phyloP scores from a whole-genome alignment of 768 basidiomycete species.

The Terana coerulea region DNA sequence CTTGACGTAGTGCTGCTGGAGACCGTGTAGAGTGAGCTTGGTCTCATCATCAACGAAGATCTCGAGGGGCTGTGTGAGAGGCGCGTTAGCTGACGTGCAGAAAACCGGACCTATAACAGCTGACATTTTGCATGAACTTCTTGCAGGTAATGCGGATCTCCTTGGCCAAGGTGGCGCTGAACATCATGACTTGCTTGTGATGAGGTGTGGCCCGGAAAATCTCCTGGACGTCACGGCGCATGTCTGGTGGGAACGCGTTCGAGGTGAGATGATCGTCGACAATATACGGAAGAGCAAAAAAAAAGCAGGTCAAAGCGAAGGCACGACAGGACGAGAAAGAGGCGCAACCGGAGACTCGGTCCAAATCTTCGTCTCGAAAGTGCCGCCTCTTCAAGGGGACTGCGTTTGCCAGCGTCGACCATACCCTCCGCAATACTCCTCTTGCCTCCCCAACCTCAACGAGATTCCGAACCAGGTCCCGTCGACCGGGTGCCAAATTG shows the following conservation, averaged over 20 bases:
- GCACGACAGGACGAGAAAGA: neutral
- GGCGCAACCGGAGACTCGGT: neutral
- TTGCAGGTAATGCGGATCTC: slow-evolving; percentile 98
- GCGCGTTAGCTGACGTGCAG: slow-evolving; percentile 1
- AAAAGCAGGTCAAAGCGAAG: slow-evolving; percentile 25
- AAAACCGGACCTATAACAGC: slow-evolving; percentile 29
- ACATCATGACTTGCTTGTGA: slow-evolving; percentile 99
- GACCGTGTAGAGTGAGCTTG: slow-evolving; percentile 94
- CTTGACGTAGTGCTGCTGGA: slow-evolving; percentile 99
- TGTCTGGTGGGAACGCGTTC: slow-evolving; percentile 83
- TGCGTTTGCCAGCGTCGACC: slow-evolving; percentile 1
- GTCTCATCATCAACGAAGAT: slow-evolving; percentile 99
- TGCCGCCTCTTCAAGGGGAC: slow-evolving; percentile 1
- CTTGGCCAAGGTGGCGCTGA: slow-evolving; percentile 96
- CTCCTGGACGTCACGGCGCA: slow-evolving; percentile 99
- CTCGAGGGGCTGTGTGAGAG: slow-evolving; percentile 76
- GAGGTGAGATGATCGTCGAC: slow-evolving; percentile 47
- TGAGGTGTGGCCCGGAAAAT: slow-evolving; percentile 98
- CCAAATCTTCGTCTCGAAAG: neutral
- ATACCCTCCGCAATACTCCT: slow-evolving; percentile 7
- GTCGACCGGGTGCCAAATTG: slow-evolving; percentile 20
- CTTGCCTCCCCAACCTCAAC: slow-evolving; percentile 20
- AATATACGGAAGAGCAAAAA: slow-evolving; percentile 41
- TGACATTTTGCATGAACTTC: slow-evolving; percentile 98
- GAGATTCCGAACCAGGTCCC: slow-evolving; percentile 18